Percentiles rank a stretch among this genome's conserved stretches.
phyloP scores from a whole-genome alignment of 148 eudicot species.

The Beta vulgaris region DNA sequence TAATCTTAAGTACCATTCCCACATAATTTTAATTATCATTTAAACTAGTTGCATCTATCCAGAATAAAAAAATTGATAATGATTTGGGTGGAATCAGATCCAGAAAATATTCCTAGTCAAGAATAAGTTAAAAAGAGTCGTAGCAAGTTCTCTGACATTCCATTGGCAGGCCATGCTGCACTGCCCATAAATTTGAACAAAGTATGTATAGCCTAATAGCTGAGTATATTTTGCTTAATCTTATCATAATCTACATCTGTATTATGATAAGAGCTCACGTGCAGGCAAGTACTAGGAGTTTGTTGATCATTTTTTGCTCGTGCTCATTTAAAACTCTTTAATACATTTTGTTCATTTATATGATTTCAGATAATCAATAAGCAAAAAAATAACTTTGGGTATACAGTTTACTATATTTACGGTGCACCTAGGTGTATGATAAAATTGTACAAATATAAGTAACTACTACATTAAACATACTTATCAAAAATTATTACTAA shows the following conservation, averaged over 20 bases:
- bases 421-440: too few relatives aligned
- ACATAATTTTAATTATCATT: too few relatives aligned
- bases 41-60: too few relatives aligned
- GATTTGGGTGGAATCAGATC: background rate
- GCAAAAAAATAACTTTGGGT: too few relatives aligned
- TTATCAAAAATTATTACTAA: too few relatives aligned
- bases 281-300: conserved; percentile 12
- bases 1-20: too few relatives aligned
- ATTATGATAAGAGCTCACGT: conserved; percentile 22
- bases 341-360: too few relatives aligned
- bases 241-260: conserved; percentile 13
- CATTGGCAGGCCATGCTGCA: conserved; percentile 11
- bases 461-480: too few relatives aligned
- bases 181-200: conserved; percentile 8
- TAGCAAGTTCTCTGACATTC: conserved; percentile 3
- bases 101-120: conserved; percentile 3
- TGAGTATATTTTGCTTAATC: conserved; percentile 5
- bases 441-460: too few relatives aligned
- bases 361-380: too few relatives aligned
- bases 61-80: background rate
- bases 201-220: background rate
- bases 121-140: conserved; percentile 8
- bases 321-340: too few relatives aligned
- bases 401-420: too few relatives aligned
- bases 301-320: background rate